phyloP scores from a whole-genome alignment of 164 flowering plant species.

The Annona squamosa region DNA sequence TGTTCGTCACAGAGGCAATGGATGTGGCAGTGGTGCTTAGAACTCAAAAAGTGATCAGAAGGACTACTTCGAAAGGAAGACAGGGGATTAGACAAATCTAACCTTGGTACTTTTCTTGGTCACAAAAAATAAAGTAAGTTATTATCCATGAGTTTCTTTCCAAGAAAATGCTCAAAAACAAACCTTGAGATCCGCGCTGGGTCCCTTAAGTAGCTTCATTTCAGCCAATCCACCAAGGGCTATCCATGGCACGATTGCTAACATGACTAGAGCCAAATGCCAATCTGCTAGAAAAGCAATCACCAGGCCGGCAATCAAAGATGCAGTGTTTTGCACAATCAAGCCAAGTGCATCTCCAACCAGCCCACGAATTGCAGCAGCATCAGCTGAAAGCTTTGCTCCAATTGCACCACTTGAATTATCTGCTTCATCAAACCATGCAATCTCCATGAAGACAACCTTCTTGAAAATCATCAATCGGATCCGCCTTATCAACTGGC shows the following conservation, averaged over 20 bases:
- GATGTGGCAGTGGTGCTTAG: neutral
- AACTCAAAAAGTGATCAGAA: neutral
- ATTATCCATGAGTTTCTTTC: neutral
- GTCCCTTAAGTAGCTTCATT: constrained; percentile 33
- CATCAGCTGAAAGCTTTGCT: constrained; percentile 41
- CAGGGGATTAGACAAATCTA: neutral
- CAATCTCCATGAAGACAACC: constrained; percentile 25
- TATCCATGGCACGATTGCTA: constrained; percentile 28
- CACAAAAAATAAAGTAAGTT: neutral
- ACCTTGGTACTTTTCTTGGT: neutral
- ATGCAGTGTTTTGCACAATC: constrained; percentile 30
- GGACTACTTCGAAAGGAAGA: neutral
- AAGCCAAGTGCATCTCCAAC: constrained; percentile 40
- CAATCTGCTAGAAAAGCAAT: constrained; percentile 37
- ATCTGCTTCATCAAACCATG: constrained; percentile 26
- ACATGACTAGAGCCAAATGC: constrained; percentile 34
- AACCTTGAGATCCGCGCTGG: constrained; percentile 41
- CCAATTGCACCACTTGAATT: constrained; percentile 42
- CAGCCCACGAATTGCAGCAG: constrained; percentile 26
- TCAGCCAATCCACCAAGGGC: constrained; percentile 30
- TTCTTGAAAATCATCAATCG: constrained; percentile 22
- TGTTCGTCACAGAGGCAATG: no score
- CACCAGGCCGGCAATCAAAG: constrained; percentile 30
- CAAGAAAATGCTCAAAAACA: neutral
- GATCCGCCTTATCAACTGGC: constrained; percentile 18